Base-by-base conservation (phyloP, 2,329 filamentous ascomycete genomes). In the Colletotrichum sp. region DNA sequence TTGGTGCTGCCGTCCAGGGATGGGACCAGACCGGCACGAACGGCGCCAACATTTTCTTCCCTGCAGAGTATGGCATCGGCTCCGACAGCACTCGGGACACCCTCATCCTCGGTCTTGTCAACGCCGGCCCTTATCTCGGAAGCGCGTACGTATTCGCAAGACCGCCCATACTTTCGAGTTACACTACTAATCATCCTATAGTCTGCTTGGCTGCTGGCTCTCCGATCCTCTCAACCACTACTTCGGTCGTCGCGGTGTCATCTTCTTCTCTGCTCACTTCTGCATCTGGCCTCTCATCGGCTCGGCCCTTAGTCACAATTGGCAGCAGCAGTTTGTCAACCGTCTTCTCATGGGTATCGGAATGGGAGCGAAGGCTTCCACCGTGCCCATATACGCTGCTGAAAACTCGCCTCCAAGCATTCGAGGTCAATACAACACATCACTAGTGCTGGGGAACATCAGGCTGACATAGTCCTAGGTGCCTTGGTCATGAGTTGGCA, bases 371-470 rank as follows among this genome's bases (percentile, higher is more conserved):
- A 94, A 94, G 80, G 90, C 91, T 7, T 90, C 90, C 1, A 92
- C 89, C 0, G 91, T 93, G 0, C 94, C 95, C 0, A 92, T 96
- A 34, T 96, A 95, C 79, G 92, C 93, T 1, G 94, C 94, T 2
- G 94, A 96, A 82, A 94, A 92, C 66, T 89, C 92, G 0, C 94
- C 94, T 0, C 92, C 93, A 3, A 83, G 87, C 6, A 92, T 95
- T 69, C 90, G 94, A 80, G 93, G 94, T 63, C n/a, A 24, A 18
- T 21, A 24, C 59, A 36, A 30, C 13, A 28, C 32, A 15, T 24
- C 28, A 21, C n/a, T 24, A 30, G 2, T 4, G 5, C 6, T 15
- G 1, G 3, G 21, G 16, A 15, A 15, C 8, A 13, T 13, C 2
- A 36, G 5, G 32, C 79, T 82, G 66, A 34, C 78, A 10, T 21